Base-by-base conservation (phyloP, 371 early-diverging fungal species). In the Mucor saturninus region DNA sequence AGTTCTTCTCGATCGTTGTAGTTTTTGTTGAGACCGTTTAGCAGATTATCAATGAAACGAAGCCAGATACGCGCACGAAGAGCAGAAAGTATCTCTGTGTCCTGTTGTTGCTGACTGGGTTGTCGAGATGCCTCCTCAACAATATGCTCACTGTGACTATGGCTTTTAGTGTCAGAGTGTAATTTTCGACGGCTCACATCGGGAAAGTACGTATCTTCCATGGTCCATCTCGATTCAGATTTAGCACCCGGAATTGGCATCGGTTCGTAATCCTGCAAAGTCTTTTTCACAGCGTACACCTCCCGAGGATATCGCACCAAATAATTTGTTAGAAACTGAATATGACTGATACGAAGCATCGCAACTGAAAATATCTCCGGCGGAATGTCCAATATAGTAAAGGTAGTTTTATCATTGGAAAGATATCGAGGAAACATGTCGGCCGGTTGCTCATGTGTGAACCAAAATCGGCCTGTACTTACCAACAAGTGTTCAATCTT, bases 391-490 rank as follows among this genome's bases (percentile, higher is more conserved):
- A 84, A 64, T 5, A 72, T 71, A 15, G 68, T 52, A 28, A 85
- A 74, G 0, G 75, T 53, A 6, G 77, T 65, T n/a, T 55, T 59
- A 2, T 63, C 26, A 31, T 68, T 45, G 3, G 58, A 69, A 29
- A 79, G 37, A 14, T 68, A 54, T 0, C 80, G 77, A 2, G 88
- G 87, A 62, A 87, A 89, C 80, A 86, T 79, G 15, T 74, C 62
- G 0, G 70, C 62, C 0, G 87, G 88, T 21, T 80, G 73, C 46
- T 84, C 84, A 40, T 81, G 72, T 0, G 69, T 76, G 59, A 89
- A 86, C 87, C 88, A 86, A 59, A 89, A 86, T 3, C 80, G 81
- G 8, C 87, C 88, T 3, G 85, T 81, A 43, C 79, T 81, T 2
- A 75, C 64, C 30, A 87, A 62, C 50, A 86, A 64, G 40, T 80